Base-by-base conservation (phyloP, 2,329 filamentous ascomycete species). In the Lasiodiplodia gonubiensis region DNA sequence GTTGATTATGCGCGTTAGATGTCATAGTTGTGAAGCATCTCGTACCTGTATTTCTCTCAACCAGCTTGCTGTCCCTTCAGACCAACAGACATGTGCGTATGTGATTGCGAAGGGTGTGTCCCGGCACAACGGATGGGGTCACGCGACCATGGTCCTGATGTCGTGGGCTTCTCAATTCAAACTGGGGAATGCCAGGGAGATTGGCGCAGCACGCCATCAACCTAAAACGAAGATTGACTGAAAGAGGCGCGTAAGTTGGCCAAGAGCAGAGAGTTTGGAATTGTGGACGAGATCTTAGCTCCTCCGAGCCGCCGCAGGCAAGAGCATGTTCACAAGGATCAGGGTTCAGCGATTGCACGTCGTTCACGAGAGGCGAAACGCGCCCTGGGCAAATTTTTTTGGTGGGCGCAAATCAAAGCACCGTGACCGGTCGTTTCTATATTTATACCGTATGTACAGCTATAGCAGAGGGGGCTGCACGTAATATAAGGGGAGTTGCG, bases 181-280 rank as follows among this genome's bases (percentile, higher is more conserved):
- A 21, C 46, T 25, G 18, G 27, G 23, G 35, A 5, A 30, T 30
- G 37, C 42, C 35, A 33, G 30, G 10, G 27, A 39, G 2, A 18
- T 18, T 14, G 30, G 18, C 33, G 52, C 23, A 55, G 42, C 55
- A 59, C 37, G 55, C 55, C 55, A 59, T 59, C 55, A 59, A 59
- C 55, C 55, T 59, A 59, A 59, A 59, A 59, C 57, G 33, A 60
- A 14, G 10, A 25, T 8, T 46, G 42, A 46, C 42, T n/a, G 42
- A 46, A 46, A 46, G 42, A 46, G 42, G 10, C 42, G 42, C 18
- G 18, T 46, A n/a, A 46, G 18, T n/a, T 18, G 12, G 18, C 39
- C 39, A 21, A n/a, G 42, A 11, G 18, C 12, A 46, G 18, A 46
- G 18, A 46, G n/a, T 21, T 10, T 10, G 18, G 42, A 46, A 46